Base-by-base conservation (phyloP, 1,284 basidiomycete genomes). In the Apiotrichum montevideense region DNA sequence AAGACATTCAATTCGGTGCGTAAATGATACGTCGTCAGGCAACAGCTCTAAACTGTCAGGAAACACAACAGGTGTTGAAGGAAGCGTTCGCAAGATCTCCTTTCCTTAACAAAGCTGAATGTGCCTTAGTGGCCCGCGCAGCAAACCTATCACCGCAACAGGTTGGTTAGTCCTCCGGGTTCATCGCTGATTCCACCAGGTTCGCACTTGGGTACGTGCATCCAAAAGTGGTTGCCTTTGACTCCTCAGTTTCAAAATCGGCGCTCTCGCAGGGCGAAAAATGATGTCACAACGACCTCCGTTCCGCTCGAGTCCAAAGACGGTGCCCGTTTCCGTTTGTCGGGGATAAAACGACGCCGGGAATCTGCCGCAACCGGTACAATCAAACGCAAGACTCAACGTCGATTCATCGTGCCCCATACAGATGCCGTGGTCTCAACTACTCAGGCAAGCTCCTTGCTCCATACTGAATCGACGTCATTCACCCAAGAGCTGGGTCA, bases 151-250 rank as follows among this genome's bases (percentile, higher is more conserved):
- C 65, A 1, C 57, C 62, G 51, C 60, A 64, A 41, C 70, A 72
- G 57, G 70, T 70, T 49, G 55, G 67, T 57, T 42, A 52, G 42
- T 35, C 46, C 47, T 44, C 53, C 32, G 47, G 21, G 4, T 34
- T 4, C 14, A 6, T 34, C 32, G 15, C 35, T 8, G 51, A 35
- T 15, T 21, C 8, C 6, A n/a, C 10, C 52, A 71, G 70, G 66
- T 69, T 46, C 66, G 70, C 37, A 70, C 69, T 39, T 72, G 70
- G 70, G 70, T 72, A 62, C 44, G 70, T 35, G 15, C 10, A 14
- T 33, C 47, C 3, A 2, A 6, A 3, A 14, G 11, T 34, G 29
- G 6, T 21, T 21, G 21, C 21, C 21, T 21, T 21, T 21, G 21
- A 21, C 21, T 21, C 21, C 37, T 2, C 35, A 67, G 66, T 67